Evolutionary conservation across 2,329 filamentous ascomycete species (phyloP).

Genomic region (Trichoderma breve): DNA sequence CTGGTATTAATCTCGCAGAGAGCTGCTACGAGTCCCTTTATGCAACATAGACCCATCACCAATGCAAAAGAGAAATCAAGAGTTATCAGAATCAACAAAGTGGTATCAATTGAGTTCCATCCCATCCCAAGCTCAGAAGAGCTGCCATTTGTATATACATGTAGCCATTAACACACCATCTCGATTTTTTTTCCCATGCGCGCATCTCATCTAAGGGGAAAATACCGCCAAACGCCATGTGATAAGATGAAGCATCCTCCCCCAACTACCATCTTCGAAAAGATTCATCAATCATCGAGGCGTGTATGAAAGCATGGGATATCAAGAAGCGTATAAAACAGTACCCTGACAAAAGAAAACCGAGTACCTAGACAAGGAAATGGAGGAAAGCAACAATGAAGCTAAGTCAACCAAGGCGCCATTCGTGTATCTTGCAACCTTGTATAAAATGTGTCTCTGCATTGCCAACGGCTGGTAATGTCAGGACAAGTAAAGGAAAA

Average conservation of each 20-base stretch:
- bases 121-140: slow-evolving; percentile 10
- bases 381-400: not conserved
- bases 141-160: slow-evolving; percentile 8
- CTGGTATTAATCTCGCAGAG: not conserved
- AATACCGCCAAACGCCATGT: slow-evolving; percentile 12
- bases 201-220: not conserved
- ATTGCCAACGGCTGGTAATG: not conserved
- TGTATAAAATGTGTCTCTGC: not conserved
- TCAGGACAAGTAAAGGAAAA: not conserved
- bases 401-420: slow-evolving; percentile 11
- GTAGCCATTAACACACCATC: slow-evolving; percentile 11
- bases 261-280: not conserved
- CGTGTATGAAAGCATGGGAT: slow-evolving; percentile 6
- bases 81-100: not conserved
- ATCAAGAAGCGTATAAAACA: slow-evolving; percentile 1
- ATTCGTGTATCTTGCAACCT: slow-evolving; percentile 18
- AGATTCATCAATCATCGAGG: not conserved
- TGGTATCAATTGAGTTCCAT: slow-evolving; percentile 22
- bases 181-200: not conserved
- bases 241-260: not conserved
- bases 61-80: not conserved
- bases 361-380: not conserved
- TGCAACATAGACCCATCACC: not conserved
- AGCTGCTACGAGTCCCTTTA: not conserved
- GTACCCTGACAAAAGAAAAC: slow-evolving; percentile 3